These are phyloP conservation scores for Mycena amicta DNA, from an alignment of 768 basidiomycete genomes.

Conservation along the genomic window DNA sequence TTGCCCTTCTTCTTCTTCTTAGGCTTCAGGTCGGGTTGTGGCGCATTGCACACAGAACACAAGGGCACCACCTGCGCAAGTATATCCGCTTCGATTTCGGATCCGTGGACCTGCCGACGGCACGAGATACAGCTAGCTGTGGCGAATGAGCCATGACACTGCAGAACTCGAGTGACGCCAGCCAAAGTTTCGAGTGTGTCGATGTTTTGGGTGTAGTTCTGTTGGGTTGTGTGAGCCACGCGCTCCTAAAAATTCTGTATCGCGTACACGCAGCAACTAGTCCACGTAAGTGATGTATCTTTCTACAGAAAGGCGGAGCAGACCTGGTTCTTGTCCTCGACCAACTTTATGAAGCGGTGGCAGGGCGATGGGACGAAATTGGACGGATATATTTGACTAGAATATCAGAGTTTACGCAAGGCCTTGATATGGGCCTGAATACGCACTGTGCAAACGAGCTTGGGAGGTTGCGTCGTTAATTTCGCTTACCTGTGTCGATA, in stretches of 20 bases:
- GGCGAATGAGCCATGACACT: constrained; percentile 94
- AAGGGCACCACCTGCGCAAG: constrained; percentile 75
- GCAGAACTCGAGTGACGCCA: constrained; percentile 80
- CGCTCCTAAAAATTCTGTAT: no score
- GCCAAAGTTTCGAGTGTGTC: constrained; percentile 91
- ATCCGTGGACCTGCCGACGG: constrained; percentile 69
- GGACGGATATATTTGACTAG: constrained; percentile 88
- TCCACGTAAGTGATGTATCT: background rate
- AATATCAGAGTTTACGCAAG: background rate
- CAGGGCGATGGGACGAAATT: constrained; percentile 89
- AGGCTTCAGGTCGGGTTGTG: constrained; percentile 36
- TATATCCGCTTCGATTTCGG: constrained; percentile 80
- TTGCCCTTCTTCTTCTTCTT: constrained; percentile 51
- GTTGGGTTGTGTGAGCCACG: constrained; percentile 20
- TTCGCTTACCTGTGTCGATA: background rate
- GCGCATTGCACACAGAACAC: constrained; percentile 66
- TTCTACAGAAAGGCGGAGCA: constrained; percentile 7
- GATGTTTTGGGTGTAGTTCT: constrained; percentile 98
- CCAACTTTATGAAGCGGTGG: constrained; percentile 87
- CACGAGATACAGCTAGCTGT: constrained; percentile 91
- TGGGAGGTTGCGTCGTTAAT: background rate
- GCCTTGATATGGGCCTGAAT: background rate
- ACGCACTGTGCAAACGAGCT: constrained; percentile 81
- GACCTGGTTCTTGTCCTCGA: constrained; percentile 85
- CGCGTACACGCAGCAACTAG: constrained; percentile 62